phyloP scores from a whole-genome alignment of 116 monocot species.

The Thalassia testudinum region DNA sequence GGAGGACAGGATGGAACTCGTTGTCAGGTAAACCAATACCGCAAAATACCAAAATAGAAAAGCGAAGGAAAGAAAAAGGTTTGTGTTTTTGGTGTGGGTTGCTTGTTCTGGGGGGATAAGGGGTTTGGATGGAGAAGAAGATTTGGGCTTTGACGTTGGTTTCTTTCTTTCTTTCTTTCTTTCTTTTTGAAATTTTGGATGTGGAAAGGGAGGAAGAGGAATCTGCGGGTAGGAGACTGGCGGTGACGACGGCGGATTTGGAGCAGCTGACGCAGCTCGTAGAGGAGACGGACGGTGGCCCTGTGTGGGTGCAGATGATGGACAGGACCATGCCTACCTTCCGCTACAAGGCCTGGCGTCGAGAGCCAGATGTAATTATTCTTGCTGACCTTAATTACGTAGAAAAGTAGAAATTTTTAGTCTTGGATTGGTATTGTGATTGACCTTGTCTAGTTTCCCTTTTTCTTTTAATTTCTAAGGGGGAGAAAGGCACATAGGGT shows the following conservation, averaged over 20 bases:
- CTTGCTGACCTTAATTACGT: no score
- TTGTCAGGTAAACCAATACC: no score
- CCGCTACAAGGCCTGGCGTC: conserved; percentile 73
- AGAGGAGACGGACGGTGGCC: conserved; percentile 66
- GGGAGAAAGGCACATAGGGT: no score
- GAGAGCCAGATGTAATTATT: conserved; percentile 52
- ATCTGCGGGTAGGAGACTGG: conserved; percentile 16
- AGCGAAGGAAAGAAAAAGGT: neutral
- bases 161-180: conserved; percentile 1
- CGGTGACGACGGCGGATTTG: conserved; percentile 46
- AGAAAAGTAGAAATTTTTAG: no score
- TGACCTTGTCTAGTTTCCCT: no score
- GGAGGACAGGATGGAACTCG: no score
- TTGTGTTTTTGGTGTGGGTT: neutral
- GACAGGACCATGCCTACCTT: conserved; percentile 40
- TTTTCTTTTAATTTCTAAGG: no score
- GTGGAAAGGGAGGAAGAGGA: conserved; percentile 2
- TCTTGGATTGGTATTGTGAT: no score
- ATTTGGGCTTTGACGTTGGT: conserved; percentile 1
- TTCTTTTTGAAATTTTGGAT: no score
- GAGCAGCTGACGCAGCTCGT: conserved; percentile 46
- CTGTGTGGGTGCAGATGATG: conserved; percentile 79
- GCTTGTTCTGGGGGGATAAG: neutral
- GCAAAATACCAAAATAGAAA: no score
- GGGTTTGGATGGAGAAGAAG: no score